Conservation (phyloP, 208 protist species). For the Trypanosoma vivax region DNA sequence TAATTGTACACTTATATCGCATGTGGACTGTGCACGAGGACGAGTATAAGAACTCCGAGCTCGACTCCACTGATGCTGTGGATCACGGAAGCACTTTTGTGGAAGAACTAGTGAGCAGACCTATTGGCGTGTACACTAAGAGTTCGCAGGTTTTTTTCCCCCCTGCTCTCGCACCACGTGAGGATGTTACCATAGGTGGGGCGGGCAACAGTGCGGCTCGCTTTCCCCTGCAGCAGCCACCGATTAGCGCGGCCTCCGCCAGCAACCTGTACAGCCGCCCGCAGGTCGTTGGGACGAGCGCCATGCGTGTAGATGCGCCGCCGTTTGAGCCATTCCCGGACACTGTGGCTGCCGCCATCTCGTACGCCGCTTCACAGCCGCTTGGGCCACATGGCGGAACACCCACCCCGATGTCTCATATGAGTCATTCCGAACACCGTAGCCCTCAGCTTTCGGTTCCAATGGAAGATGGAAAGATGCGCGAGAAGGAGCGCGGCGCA, state of each 20-base stretch:
- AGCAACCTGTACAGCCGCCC: slow-evolving; percentile 13
- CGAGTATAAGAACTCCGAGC: slow-evolving; percentile 53
- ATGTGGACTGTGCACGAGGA: slow-evolving; percentile 86
- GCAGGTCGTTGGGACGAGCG: slow-evolving; percentile 9
- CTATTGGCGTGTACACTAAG: slow-evolving; percentile 66
- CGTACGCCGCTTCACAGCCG: slow-evolving; percentile 5
- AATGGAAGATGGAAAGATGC: slow-evolving; percentile 5
- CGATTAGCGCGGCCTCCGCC: slow-evolving; percentile 25
- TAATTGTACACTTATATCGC: slow-evolving; percentile 52
- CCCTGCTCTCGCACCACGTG: slow-evolving; percentile 32
- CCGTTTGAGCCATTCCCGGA: slow-evolving; percentile 19
- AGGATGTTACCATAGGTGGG: slow-evolving; percentile 32
- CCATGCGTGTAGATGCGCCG: slow-evolving; percentile 19
- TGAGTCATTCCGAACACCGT: slow-evolving; percentile 1
- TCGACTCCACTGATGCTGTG: slow-evolving; percentile 42
- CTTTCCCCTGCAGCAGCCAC: slow-evolving; percentile 28
- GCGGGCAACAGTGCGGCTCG: slow-evolving; percentile 19
- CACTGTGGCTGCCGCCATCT: slow-evolving; percentile 6
- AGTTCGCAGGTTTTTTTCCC: slow-evolving; percentile 71
- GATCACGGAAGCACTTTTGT: slow-evolving; percentile 33
- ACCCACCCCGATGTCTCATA: slow-evolving; percentile 2
- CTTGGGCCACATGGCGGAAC: slow-evolving; percentile 14
- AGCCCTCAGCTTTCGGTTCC: slow-evolving; percentile 5
- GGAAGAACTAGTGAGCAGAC: slow-evolving; percentile 18
- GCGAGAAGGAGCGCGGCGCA: slow-evolving; percentile 12